Evolutionary conservation across 176 grass and related monocot genomes (phyloP).

Genomic region (Rhynchospora tenuis): DNA sequence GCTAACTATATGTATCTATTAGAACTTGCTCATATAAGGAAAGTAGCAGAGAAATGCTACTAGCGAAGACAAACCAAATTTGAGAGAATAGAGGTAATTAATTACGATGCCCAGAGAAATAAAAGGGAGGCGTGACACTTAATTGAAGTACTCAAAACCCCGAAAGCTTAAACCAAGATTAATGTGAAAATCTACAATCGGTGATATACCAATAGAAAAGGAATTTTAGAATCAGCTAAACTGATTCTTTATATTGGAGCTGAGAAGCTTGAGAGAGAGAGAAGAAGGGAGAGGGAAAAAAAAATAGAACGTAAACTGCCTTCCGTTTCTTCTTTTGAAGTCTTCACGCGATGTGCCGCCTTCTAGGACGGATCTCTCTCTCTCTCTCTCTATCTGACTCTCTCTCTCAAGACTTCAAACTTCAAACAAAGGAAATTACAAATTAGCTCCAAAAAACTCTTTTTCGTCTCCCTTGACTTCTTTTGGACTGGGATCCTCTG

Average conservation of each 20-base stretch:
- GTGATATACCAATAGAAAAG: background rate
- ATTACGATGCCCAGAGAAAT: too few relatives aligned
- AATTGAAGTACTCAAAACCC: background rate
- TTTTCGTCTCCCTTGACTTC: background rate
- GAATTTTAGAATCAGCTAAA: background rate
- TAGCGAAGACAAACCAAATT: background rate
- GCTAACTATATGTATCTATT: background rate
- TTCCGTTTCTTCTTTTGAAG: too few relatives aligned
- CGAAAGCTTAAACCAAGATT: background rate
- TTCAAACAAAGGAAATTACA: background rate
- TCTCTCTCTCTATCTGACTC: too few relatives aligned
- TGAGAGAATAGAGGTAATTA: background rate
- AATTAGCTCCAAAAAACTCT: background rate
- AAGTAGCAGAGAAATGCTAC: background rate
- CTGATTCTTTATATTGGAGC: background rate
- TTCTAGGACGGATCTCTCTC: too few relatives aligned
- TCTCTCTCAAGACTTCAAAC: too few relatives aligned
- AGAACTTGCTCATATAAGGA: background rate
- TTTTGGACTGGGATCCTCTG: background rate
- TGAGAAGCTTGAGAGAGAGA: background rate
- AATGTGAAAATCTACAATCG: background rate
- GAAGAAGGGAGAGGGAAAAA: background rate
- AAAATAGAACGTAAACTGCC: too few relatives aligned
- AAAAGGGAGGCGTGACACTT: too few relatives aligned
- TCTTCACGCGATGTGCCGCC: too few relatives aligned